A percentile compares a stretch with the other conserved stretches of the same genome.
These are phyloP conservation scores for Pseudogymnoascus destructans DNA, from an alignment of 2,329 filamentous ascomycete genomes.

Conservation along the genomic window DNA sequence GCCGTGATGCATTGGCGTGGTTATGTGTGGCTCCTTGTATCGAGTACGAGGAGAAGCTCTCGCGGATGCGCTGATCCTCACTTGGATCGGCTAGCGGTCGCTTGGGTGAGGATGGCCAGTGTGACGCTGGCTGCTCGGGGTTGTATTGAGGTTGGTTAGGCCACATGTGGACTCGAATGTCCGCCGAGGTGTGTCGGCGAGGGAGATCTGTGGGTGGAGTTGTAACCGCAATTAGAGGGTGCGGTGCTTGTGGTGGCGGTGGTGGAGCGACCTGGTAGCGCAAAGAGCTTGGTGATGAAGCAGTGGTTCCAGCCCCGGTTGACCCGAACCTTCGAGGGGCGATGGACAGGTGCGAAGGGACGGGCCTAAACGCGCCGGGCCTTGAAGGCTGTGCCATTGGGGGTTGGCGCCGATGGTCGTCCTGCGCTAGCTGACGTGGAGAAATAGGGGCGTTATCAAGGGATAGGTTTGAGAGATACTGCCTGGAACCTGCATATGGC, in stretches of 20 bases:
- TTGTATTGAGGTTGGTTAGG: slow-evolving; percentile 54
- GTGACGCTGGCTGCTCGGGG: slow-evolving; percentile 46
- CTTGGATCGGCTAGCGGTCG: slow-evolving; percentile 32
- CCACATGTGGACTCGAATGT: slow-evolving; percentile 83
- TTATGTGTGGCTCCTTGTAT: slow-evolving; percentile 26
- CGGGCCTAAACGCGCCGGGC: slow-evolving; percentile 57
- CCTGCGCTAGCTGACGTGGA: slow-evolving; percentile 73
- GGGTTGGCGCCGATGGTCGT: slow-evolving; percentile 64
- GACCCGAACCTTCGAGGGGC: slow-evolving; percentile 74
- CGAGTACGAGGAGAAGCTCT: slow-evolving; percentile 52
- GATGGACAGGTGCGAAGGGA: slow-evolving; percentile 69
- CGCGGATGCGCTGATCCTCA: slow-evolving; percentile 48
- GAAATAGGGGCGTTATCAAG: slow-evolving; percentile 71
- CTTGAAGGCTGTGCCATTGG: slow-evolving; percentile 47
- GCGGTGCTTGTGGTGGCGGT: slow-evolving; percentile 42
- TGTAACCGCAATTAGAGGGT: slow-evolving; percentile 50
- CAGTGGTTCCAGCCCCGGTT: slow-evolving; percentile 53
- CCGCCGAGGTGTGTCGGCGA: slow-evolving; percentile 84
- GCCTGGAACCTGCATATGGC: slow-evolving; percentile 48
- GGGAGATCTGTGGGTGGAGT: slow-evolving; percentile 56
- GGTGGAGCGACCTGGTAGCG: slow-evolving; percentile 44
- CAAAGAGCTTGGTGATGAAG: slow-evolving; percentile 61
- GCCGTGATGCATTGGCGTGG: slow-evolving; percentile 22
- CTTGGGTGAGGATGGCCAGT: slow-evolving; percentile 57
- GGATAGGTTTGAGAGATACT: slow-evolving; percentile 47